phyloP scores from a whole-genome alignment of 768 basidiomycete species.

The Butyriboletus loyo region DNA sequence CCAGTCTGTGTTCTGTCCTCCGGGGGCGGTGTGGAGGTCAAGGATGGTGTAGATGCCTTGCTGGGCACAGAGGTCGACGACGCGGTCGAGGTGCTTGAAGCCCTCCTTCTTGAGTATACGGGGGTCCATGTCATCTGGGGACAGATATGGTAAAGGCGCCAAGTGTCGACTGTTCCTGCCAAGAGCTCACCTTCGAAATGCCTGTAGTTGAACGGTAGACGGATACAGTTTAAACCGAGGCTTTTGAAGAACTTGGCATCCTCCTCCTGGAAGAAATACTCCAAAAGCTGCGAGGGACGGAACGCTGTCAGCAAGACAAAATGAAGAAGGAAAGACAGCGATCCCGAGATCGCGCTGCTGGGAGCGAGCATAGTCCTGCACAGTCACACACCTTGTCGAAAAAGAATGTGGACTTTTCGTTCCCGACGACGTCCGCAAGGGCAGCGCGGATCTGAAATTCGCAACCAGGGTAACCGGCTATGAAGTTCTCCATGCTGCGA shows the following conservation, averaged over 20 bases:
- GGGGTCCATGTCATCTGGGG: slow-evolving; percentile 69
- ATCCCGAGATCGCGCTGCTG: neutral
- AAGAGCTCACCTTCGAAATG: slow-evolving; percentile 52
- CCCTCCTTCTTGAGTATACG: slow-evolving; percentile 70
- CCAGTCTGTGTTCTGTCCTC: slow-evolving; percentile 79
- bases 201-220: slow-evolving; percentile 70
- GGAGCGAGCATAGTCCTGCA: too few species aligned
- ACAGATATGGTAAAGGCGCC: slow-evolving; percentile 4
- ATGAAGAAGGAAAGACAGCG: neutral
- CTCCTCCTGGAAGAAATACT: slow-evolving; percentile 76
- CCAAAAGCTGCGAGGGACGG: slow-evolving; percentile 54
- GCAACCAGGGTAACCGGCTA: slow-evolving; percentile 77
- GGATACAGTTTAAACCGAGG: slow-evolving; percentile 77
- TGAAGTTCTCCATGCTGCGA: slow-evolving; percentile 73
- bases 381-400: slow-evolving; percentile 68
- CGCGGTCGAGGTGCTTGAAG: slow-evolving; percentile 82
- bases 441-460: slow-evolving; percentile 76
- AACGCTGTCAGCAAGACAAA: neutral
- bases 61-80: slow-evolving; percentile 69
- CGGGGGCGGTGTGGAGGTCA: slow-evolving; percentile 75
- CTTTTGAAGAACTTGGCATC: slow-evolving; percentile 78
- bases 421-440: slow-evolving; percentile 61
- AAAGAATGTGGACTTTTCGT: slow-evolving; percentile 70
- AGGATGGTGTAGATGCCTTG: slow-evolving; percentile 78
- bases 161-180: neutral